Conservation (phyloP, 2,329 filamentous ascomycete species). For the Lasiodiplodia gonubiensis region DNA sequence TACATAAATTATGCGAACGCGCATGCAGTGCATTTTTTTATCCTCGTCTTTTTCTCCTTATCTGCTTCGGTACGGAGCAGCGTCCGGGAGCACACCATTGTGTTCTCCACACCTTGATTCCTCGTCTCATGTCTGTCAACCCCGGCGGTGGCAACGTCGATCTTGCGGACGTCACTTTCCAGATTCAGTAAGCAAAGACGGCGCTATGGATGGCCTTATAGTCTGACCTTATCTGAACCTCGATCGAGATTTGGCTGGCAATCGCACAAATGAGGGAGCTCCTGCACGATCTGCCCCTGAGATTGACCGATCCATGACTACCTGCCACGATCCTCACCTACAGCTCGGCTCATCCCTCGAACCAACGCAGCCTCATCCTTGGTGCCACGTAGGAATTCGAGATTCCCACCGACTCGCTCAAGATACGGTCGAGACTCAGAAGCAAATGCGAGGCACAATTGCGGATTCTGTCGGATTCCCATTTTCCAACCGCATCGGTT, state of each 20-base stretch:
- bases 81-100: not conserved
- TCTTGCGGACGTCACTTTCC: slow-evolving; percentile 2
- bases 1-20: not conserved
- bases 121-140: not conserved
- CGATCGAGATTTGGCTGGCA: slow-evolving; percentile 5
- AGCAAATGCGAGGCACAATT: not conserved
- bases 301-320: not conserved
- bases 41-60: not conserved
- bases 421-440: not conserved
- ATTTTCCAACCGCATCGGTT: not conserved
- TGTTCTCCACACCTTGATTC: not conserved
- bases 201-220: slow-evolving; percentile 6
- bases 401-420: not conserved
- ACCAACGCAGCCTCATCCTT: not conserved
- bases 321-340: not conserved
- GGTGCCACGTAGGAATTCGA: not conserved
- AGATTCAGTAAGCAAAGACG: not conserved
- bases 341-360: not conserved
- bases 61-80: not conserved
- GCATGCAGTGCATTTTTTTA: not conserved
- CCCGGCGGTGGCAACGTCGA: not conserved
- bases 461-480: not conserved
- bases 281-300: not conserved
- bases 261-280: not conserved
- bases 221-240: not conserved